These are phyloP conservation scores for Brassica hybrid DNA, from an alignment of 441 rosid species.

Conservation along the genomic window DNA sequence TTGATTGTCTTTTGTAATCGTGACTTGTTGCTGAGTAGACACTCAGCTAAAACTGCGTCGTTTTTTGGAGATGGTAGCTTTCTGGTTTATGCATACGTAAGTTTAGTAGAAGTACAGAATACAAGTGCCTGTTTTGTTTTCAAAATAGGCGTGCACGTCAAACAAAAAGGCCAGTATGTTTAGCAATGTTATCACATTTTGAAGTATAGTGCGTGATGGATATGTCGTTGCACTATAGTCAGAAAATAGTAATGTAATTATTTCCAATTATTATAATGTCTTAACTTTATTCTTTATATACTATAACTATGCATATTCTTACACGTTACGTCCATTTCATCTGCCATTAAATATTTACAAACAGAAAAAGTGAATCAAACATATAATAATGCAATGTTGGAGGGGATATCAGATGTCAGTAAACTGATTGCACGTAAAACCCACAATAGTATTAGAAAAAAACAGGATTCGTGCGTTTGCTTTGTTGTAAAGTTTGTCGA, in stretches of 20 bases:
- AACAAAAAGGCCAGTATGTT: no score
- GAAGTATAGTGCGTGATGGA: no score
- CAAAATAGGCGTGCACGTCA: no score
- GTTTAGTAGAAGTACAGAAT: neutral
- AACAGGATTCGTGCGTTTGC: conserved; percentile 39
- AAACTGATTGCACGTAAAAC: conserved; percentile 42
- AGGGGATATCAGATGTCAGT: conserved; percentile 40
- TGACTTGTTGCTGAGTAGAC: neutral
- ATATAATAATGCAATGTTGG: conserved; percentile 16
- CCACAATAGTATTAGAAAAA: conserved; percentile 35
- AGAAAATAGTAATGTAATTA: no score
- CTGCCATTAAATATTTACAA: neutral
- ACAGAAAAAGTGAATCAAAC: conserved; percentile 28
- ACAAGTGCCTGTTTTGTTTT: no score
- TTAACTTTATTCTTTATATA: neutral
- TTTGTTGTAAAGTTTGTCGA: conserved; percentile 33
- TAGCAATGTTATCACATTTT: no score
- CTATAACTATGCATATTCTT: conserved; percentile 17
- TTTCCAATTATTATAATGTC: neutral
- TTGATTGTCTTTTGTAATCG: neutral
- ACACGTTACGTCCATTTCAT: conserved; percentile 46
- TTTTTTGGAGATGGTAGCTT: neutral
- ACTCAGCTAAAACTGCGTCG: conserved; percentile 1
- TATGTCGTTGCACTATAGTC: no score
- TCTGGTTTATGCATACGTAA: neutral